phyloP scores from a whole-genome alignment of 2,329 filamentous ascomycete species.

The Parastagonospora avenae region DNA sequence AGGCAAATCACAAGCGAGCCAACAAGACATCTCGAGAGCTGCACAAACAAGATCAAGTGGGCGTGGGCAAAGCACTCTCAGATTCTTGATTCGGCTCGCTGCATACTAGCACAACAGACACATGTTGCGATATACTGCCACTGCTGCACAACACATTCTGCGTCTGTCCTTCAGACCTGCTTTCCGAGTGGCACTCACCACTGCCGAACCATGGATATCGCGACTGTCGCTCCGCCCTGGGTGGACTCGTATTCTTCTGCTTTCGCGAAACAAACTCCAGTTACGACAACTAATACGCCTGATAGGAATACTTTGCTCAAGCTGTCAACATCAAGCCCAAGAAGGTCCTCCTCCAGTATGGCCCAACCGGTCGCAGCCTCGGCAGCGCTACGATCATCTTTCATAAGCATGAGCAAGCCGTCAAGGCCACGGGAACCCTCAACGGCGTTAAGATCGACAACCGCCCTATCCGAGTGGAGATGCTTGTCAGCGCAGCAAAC shows the following conservation, averaged over 20 bases:
- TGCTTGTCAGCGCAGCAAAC: conserved; percentile 79
- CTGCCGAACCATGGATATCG: conserved; percentile 29
- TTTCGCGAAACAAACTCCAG: conserved; percentile 37
- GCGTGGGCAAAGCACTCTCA: conserved; percentile 23
- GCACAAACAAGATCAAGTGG: conserved; percentile 12
- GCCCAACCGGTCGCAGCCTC: conserved; percentile 87
- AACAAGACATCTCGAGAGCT: conserved; percentile 12
- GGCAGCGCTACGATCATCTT: conserved; percentile 93
- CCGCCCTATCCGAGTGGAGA: conserved; percentile 92
- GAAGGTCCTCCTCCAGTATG: conserved; percentile 89
- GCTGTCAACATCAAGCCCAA: conserved; percentile 90
- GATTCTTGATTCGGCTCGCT: conserved; percentile 22
- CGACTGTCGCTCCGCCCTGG: conserved; percentile 22
- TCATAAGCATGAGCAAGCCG: conserved; percentile 77
- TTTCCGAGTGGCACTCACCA: conserved; percentile 33
- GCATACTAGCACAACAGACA: conserved; percentile 9
- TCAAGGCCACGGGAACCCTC: conserved; percentile 79
- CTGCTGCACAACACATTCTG: conserved; percentile 22
- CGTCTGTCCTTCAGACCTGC: conserved; percentile 20
- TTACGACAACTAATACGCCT: conserved; percentile 67
- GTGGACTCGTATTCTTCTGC: conserved; percentile 32
- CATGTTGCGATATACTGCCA: conserved; percentile 10
- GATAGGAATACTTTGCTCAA: conserved; percentile 94
- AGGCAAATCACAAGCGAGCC: conserved; percentile 17
- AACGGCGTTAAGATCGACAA: conserved; percentile 92